A percentile compares a stretch with the other conserved stretches of the same genome.
Evolutionary conservation across 306 rosid genomes (phyloP).

Genomic region (Cyamopsis tetragonoloba): DNA sequence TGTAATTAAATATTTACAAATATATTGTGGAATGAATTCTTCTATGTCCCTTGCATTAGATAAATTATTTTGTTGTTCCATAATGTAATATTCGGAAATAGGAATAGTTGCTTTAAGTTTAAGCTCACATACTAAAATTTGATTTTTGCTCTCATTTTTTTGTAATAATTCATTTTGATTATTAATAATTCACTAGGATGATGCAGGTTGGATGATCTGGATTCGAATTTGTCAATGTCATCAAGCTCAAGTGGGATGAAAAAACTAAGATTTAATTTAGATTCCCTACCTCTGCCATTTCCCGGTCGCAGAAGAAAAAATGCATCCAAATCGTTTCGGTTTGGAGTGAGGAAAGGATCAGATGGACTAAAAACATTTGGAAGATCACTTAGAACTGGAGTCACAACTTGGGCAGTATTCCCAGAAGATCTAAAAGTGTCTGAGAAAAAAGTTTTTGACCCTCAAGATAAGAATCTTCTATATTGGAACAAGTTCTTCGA

Average conservation of each 20-base stretch:
- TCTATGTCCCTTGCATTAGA: too few species aligned
- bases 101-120: background rate
- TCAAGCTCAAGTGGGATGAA: constrained; percentile 48
- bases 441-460: constrained; percentile 63
- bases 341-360: constrained; percentile 59
- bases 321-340: constrained; percentile 48
- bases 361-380: constrained; percentile 75
- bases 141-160: background rate
- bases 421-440: constrained; percentile 80
- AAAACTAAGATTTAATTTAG: constrained; percentile 47
- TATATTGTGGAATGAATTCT: too few species aligned
- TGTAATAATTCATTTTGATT: background rate
- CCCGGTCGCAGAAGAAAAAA: constrained; percentile 37
- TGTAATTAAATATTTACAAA: too few species aligned
- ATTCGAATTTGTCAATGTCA: constrained; percentile 40
- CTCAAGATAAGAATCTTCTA: constrained; percentile 77
- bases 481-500: constrained; percentile 82
- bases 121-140: background rate
- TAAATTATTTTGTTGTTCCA: background rate
- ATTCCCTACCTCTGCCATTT: constrained; percentile 37
- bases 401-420: constrained; percentile 55
- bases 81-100: background rate
- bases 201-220: constrained; percentile 69
- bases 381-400: constrained; percentile 57
- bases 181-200: background rate